These are phyloP conservation scores for Daldinia childiae DNA, from an alignment of 495 filamentous ascomycete genomes.

Conservation along the genomic window DNA sequence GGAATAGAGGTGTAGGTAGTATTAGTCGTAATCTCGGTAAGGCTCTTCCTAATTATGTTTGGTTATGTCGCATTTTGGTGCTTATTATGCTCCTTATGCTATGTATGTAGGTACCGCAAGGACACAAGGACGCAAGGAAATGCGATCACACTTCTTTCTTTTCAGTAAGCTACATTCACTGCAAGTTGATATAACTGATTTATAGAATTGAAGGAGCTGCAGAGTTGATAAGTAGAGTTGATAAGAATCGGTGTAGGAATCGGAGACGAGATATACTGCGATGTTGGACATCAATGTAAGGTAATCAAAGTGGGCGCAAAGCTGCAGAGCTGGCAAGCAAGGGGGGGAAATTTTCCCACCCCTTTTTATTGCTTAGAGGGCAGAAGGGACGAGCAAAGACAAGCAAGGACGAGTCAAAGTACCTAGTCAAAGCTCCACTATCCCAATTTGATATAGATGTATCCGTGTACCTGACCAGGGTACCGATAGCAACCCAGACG, in stretches of 20 bases:
- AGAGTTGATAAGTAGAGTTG: too few species aligned
- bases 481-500: conserved; percentile 5
- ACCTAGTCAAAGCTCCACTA: conserved; percentile 12
- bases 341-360: conserved; percentile 26
- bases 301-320: conserved; percentile 9
- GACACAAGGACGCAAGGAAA: too few species aligned
- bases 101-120: too few species aligned
- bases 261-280: not conserved
- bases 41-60: conserved; percentile 1
- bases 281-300: conserved; percentile 27
- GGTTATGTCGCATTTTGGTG: not conserved
- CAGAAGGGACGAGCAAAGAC: too few species aligned
- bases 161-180: conserved; percentile 6
- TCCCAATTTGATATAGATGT: conserved; percentile 3
- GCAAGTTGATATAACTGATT: conserved; percentile 1
- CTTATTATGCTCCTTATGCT: not conserved
- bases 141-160: conserved; percentile 3
- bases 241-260: conserved; percentile 15
- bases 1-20: not conserved
- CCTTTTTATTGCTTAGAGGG: conserved; percentile 27
- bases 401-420: not conserved
- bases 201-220: not conserved
- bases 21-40: conserved; percentile 19
- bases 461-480: conserved; percentile 7
- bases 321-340: conserved; percentile 3